Evolutionary conservation across 768 basidiomycete species (phyloP).

Genomic region (Lactifluus volemus): DNA sequence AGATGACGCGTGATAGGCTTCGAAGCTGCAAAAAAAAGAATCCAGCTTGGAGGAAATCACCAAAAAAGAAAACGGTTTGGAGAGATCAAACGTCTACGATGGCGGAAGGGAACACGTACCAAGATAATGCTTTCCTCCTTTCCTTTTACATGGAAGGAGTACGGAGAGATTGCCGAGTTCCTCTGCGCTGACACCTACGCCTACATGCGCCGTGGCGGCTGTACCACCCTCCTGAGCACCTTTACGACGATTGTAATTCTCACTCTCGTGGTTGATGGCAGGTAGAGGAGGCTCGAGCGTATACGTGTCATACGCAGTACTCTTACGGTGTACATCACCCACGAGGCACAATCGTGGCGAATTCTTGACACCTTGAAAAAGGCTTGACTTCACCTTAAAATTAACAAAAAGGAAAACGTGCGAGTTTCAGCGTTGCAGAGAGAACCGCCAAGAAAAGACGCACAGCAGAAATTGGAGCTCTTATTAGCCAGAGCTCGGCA

Average conservation of each 20-base stretch:
- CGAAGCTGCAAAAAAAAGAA: too few species aligned
- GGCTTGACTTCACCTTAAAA: constrained; percentile 4
- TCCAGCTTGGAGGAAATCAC: too few species aligned
- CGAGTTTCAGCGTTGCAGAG: neutral
- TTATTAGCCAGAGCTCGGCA: constrained; percentile 20
- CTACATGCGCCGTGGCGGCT: neutral
- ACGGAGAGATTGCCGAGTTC: constrained; percentile 16
- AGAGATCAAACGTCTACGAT: too few species aligned
- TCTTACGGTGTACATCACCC: constrained; percentile 10
- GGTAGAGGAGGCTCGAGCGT: neutral
- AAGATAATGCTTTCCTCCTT: constrained; percentile 15
- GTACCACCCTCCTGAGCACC: neutral
- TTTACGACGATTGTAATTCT: neutral
- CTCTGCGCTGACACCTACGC: constrained; percentile 1
- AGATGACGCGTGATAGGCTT: too few species aligned
- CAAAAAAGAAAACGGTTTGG: too few species aligned
- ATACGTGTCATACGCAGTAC: constrained; percentile 13
- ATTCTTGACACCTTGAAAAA: constrained; percentile 1
- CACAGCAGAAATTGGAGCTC: constrained; percentile 10
- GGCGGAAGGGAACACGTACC: neutral
- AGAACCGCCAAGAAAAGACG: neutral
- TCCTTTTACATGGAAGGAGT: constrained; percentile 14
- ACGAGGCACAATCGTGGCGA: constrained; percentile 3
- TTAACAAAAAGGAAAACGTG: too few species aligned
- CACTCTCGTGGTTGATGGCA: neutral